phyloP scores from a whole-genome alignment of 441 rosid genomes.

The Arabidopsis lyrata region DNA sequence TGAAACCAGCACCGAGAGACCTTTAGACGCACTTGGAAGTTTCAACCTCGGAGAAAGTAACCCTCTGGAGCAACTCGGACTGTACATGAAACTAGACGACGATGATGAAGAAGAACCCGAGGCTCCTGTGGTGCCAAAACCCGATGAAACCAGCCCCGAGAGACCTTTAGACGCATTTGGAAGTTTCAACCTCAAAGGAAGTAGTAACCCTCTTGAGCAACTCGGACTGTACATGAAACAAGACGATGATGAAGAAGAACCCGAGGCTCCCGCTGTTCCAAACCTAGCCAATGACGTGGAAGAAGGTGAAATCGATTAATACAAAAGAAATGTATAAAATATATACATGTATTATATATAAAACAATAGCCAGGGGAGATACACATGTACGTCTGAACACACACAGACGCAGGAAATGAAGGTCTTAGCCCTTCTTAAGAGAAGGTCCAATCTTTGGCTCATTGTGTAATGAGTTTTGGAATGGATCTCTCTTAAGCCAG shows the following conservation, averaged over 20 bases:
- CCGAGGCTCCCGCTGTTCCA: conserved; percentile 51
- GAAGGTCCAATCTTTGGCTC: conserved; percentile 19
- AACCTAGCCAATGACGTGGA: conserved; percentile 42
- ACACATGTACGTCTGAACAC: background rate
- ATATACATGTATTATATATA: conserved; percentile 31
- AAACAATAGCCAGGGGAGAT: conserved; percentile 27
- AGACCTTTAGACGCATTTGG: conserved; percentile 62
- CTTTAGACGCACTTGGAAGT: conserved; percentile 64
- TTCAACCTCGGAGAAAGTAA: conserved; percentile 62
- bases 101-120: conserved; percentile 58
- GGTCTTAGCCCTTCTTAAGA: background rate
- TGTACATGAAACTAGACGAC: conserved; percentile 70
- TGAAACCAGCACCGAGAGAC: conserved; percentile 58
- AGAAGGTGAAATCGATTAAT: conserved; percentile 49
- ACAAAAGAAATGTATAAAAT: conserved; percentile 19
- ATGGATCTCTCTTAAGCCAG: conserved; percentile 17
- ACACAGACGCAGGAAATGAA: conserved; percentile 3
- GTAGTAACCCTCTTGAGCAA: conserved; percentile 66
- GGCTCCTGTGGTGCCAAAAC: conserved; percentile 38
- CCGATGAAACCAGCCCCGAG: conserved; percentile 59
- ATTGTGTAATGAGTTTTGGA: conserved; percentile 24
- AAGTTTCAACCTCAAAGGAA: conserved; percentile 60
- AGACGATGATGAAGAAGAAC: conserved; percentile 56
- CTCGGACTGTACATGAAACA: conserved; percentile 72
- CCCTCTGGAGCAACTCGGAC: conserved; percentile 73